Base-by-base conservation (phyloP, 768 basidiomycete species). In the Phanerochaete carnosa region DNA sequence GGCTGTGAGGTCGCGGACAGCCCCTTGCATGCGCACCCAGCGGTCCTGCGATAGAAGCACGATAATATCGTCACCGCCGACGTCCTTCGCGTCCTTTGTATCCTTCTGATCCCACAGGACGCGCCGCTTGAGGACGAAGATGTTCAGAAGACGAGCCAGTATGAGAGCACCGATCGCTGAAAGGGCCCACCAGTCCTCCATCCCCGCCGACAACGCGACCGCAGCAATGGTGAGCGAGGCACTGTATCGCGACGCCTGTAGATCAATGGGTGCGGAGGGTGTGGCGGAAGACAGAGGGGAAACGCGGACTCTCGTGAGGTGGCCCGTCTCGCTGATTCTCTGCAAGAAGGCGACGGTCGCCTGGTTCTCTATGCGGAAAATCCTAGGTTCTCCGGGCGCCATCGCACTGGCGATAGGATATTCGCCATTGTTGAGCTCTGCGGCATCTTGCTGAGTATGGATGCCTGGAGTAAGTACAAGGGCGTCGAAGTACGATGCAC, bases 331-430 rank as follows among this genome's bases (percentile, higher is more conserved):
- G n/a, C 55, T 35, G 29, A 57, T 32, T 5, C 45, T 46, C 45
- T 61, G 60, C 1, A 61, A 43, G 55, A 49, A 61, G 55, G 19
- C 39, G 9, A 61, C 60, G 1, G 55, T 61, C 2, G 55, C 60
- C 47, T 56, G 55, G 60, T 61, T 61, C 25, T 61, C 60, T 26
- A 61, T 50, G 26, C 60, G 60, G 46, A 61, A 61, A 7, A 61
- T 55, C n/a, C n/a, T n/a, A n/a, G n/a, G n/a, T 30, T 61, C 57
- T 4, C 55, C 60, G 2, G 37, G 29, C 22, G 35, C 47, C 60
- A 61, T 61, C 19, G 55, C 60, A 23, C 56, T 55, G 2, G 55
- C 39, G 4, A 39, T 22, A 22, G 60, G 60, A 19, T 45, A 35
- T 32, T 61, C 60, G 23, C 60, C 55, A 25, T n/a, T 37, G 29